A percentile compares a stretch with the other conserved stretches of the same genome.
phyloP scores from a whole-genome alignment of 129 eudicot species.

The Escallonia rubra region DNA sequence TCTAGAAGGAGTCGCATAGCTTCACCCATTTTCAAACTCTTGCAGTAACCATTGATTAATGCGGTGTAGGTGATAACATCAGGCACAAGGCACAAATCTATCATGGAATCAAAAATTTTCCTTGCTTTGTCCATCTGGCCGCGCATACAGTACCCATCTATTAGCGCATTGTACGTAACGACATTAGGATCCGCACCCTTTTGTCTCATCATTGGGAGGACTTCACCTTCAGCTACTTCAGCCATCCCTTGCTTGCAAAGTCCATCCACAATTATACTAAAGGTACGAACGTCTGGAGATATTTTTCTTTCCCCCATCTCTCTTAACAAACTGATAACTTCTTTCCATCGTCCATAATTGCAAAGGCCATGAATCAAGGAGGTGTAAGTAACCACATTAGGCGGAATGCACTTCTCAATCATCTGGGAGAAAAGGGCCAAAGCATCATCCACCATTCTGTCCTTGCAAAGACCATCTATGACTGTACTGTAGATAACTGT shows the following conservation, averaged over 20 bases:
- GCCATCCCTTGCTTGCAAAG: neutral
- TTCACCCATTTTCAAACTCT: too few relatives aligned
- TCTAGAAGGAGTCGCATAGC: too few relatives aligned
- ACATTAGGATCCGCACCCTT: too few relatives aligned
- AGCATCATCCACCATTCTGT: neutral
- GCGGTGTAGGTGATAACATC: too few relatives aligned
- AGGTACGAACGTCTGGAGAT: neutral
- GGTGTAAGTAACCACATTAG: neutral
- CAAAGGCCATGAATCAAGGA: neutral
- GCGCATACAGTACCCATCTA: too few relatives aligned
- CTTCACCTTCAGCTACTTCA: too few relatives aligned
- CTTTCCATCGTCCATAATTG: neutral
- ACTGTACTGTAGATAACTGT: neutral
- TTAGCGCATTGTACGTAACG: too few relatives aligned
- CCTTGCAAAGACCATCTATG: constrained; percentile 1
- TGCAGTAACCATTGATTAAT: too few relatives aligned
- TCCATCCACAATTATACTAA: neutral
- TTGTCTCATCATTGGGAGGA: too few relatives aligned
- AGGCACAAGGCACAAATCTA: too few relatives aligned
- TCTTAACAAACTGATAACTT: neutral
- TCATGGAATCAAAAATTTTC: too few relatives aligned
- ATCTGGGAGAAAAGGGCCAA: neutral
- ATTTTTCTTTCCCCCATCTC: neutral
- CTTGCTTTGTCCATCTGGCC: too few relatives aligned
- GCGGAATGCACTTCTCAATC: neutral